Conservation (phyloP, 2,329 filamentous ascomycete genomes). For the Aphanoascus verrucosus region DNA sequence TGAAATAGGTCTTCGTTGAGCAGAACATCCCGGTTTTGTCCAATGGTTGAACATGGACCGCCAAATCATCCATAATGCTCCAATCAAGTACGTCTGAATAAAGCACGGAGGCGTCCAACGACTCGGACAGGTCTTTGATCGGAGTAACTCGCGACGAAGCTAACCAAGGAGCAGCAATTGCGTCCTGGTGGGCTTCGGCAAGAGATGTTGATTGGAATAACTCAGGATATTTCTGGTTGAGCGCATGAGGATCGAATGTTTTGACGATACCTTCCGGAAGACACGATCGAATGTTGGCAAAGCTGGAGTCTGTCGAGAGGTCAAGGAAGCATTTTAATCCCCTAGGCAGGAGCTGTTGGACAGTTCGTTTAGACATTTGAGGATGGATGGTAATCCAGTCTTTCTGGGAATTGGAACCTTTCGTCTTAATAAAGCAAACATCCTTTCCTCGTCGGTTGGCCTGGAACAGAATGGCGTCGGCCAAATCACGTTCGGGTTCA, state of each 20-base stretch:
- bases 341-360: neutral
- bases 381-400: neutral
- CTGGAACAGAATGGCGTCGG: neutral
- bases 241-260: no score
- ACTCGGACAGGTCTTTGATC: no score
- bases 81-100: no score
- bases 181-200: no score
- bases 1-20: constrained; percentile 23
- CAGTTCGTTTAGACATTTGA: neutral
- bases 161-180: no score
- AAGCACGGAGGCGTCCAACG: no score
- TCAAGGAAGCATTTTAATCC: neutral
- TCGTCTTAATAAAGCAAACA: neutral
- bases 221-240: no score
- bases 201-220: no score
- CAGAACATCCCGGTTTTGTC: neutral
- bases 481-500: neutral
- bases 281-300: no score
- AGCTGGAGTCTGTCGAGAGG: neutral
- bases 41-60: neutral
- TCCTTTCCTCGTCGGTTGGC: neutral
- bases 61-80: no score
- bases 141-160: no score
- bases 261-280: no score
- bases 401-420: neutral